Evolutionary conservation across 768 basidiomycete genomes (phyloP), one percentile per base, ranked within the genome.

Genomic region (Lentinula sp.): DNA sequence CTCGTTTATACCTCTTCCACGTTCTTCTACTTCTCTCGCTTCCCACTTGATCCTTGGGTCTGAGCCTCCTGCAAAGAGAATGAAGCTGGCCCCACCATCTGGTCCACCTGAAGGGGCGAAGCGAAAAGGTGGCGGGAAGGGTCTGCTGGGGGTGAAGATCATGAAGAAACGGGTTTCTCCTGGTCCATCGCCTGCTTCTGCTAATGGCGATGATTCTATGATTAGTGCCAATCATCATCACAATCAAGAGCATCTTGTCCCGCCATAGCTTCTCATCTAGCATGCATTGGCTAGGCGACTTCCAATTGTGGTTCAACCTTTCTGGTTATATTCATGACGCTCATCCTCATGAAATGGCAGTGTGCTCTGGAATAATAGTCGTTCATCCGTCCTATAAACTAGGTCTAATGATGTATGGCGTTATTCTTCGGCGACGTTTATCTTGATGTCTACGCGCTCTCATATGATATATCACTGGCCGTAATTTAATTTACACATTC

Each of bases 91-190:
- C 5, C 32, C 57, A 23, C 7, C 45, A 13, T 18, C 45, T 49
- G 57, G 35, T 16, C 16, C n/a, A 7, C 37, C 34, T 3, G 57
- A 59, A 21, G 31, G 13, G 5, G 31, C 46, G 13, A 59, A 59
- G n/a, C 43, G 57, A 15, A 59, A 57, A 46, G 34, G 23, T 31
- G 6, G 45, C 21, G 40, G 46, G 2, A 59, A 59, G 48, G 43
- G 16, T 21, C 13, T 59, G 3, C 35, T 48, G 18, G 57, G 57
- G 5, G 57, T 59, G 57, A 59, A 59, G 34, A 59, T 59, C 34
- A 28, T 49, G 57, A 59, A 59, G 57, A 59, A 59, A 39, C 32
- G 48, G 37, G 23, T 18, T 21, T 43, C 56, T 6, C 37, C 37
- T 39, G 5, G 28, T 21, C 40, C 57, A 42, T 32, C 28, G 8